A percentile compares a stretch with the other conserved stretches of the same genome.
Conservation (phyloP, 768 basidiomycete species). For the Hygrocybe coccinea region DNA sequence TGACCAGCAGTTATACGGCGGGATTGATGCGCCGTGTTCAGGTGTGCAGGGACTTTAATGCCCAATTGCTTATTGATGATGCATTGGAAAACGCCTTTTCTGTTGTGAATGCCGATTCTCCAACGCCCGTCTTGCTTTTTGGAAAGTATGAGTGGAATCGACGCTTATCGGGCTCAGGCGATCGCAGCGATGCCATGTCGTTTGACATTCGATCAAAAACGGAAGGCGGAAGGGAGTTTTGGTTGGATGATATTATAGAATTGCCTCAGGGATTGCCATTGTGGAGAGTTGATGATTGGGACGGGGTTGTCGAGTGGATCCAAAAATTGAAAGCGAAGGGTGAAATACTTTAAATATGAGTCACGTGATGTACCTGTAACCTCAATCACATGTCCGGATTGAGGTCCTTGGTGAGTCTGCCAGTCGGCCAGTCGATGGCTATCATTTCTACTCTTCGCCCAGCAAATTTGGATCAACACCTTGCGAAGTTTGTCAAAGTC, state of each 20-base stretch:
- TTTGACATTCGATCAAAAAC: slow-evolving; percentile 47
- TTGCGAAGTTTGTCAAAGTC: slow-evolving; percentile 41
- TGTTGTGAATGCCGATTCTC: slow-evolving; percentile 44
- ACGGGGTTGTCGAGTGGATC: slow-evolving; percentile 49
- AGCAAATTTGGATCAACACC: slow-evolving; percentile 31
- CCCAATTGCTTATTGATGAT: slow-evolving; percentile 72
- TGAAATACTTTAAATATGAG: slow-evolving; percentile 4
- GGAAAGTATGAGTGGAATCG: slow-evolving; percentile 76
- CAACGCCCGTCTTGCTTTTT: slow-evolving; percentile 63
- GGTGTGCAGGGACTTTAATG: slow-evolving; percentile 62
- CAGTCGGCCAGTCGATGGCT: slow-evolving; percentile 32
- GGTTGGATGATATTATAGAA: slow-evolving; percentile 49
- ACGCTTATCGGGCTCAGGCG: slow-evolving; percentile 43
- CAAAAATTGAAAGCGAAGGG: slow-evolving; percentile 27
- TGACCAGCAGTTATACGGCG: neutral
- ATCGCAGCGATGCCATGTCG: slow-evolving; percentile 48
- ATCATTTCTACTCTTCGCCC: slow-evolving; percentile 32
- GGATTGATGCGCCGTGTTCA: slow-evolving; percentile 18
- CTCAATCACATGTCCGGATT: too few species aligned
- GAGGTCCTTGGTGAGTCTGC: too few species aligned
- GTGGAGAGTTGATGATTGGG: slow-evolving; percentile 59
- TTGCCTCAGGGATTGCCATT: slow-evolving; percentile 48
- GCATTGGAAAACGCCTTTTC: slow-evolving; percentile 72
- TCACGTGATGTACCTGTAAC: slow-evolving; percentile 5
- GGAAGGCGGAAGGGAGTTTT: slow-evolving; percentile 49